Base-by-base conservation (phyloP, 257 asterid genomes). In the Solanum sparsipilum region DNA sequence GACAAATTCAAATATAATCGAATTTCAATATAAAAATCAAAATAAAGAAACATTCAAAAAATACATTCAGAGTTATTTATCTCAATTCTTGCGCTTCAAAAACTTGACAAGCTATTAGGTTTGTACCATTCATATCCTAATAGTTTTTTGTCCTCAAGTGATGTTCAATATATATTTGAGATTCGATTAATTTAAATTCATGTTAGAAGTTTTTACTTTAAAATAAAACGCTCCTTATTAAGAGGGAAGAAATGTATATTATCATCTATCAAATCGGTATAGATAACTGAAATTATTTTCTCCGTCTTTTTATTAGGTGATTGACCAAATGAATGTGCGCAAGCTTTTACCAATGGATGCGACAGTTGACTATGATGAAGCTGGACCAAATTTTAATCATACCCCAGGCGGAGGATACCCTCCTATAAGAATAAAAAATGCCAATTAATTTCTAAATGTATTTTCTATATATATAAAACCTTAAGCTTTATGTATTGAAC, bases 361-460 rank as follows among this genome's bases (percentile, higher is more conserved):
- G 79, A 86, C 74, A 23, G 2, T 86, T 63, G 92, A 90, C 88
- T 90, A 88, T 76, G 71, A 85, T 35, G 86, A 90, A 2, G 84
- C 87, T 18, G 87, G 90, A 31, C 73, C 91, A 3, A 90, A 88
- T 52, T 20, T 36, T 20, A 70, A 83, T 35, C 90, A 88, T 34
- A 89, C 83, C 12, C 91, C 91, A 9, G 90, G 90, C 2, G 87
- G 85, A 75, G 91, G 92, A 25, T 88, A 27, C 46, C 76, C 76
- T 2, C 72, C 67, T 18, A 82, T 83, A 48, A 35, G 6, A 36
- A 35, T 63, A 7, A 48, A 20, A 48, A n/a, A 39, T 75, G 76
- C 71, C 78, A 36, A 46, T 32, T 48, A 58, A 3, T 83, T 21
- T 44, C 9, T 21, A 82, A 15, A 46, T 46, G 56, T 46, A 46